Conservation (phyloP, 2,329 filamentous ascomycete species). For the Fusarium albidum region DNA sequence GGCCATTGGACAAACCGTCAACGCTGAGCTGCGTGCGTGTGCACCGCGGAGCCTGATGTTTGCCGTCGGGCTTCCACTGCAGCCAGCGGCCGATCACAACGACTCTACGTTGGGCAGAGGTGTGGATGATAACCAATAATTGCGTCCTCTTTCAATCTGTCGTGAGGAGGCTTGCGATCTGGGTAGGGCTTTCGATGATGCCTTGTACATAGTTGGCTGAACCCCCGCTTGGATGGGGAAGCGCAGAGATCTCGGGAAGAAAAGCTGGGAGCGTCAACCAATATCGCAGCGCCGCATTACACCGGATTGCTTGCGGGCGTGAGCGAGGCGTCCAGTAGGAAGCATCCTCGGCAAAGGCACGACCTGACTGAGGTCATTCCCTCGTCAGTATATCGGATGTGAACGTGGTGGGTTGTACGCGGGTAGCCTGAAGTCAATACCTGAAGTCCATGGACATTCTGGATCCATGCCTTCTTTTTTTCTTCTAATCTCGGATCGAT, state of each 20-base stretch:
- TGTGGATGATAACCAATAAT: too few relatives aligned
- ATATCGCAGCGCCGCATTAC: slow-evolving; percentile 1
- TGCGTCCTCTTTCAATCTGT: too few relatives aligned
- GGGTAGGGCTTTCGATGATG: not conserved
- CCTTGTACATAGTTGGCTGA: slow-evolving; percentile 2
- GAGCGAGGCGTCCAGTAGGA: slow-evolving; percentile 6
- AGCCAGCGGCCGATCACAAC: too few relatives aligned
- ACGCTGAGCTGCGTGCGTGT: too few relatives aligned
- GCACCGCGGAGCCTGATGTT: too few relatives aligned
- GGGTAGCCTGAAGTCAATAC: not conserved
- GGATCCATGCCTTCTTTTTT: not conserved
- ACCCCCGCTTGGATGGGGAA: not conserved
- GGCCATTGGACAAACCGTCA: too few relatives aligned
- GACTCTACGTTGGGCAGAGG: too few relatives aligned
- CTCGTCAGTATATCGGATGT: slow-evolving; percentile 5
- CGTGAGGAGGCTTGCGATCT: too few relatives aligned
- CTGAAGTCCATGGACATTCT: not conserved
- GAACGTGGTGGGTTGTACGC: not conserved
- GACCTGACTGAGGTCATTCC: slow-evolving; percentile 5
- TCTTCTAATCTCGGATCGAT: not conserved
- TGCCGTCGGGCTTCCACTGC: too few relatives aligned
- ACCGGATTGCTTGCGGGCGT: not conserved
- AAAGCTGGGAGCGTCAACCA: not conserved
- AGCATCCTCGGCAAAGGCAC: not conserved
- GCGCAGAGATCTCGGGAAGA: slow-evolving; percentile 1